These are phyloP conservation scores for Blastobotrys illinoisensis DNA, from an alignment of 1,139 yeast species.

Conservation along the genomic window DNA sequence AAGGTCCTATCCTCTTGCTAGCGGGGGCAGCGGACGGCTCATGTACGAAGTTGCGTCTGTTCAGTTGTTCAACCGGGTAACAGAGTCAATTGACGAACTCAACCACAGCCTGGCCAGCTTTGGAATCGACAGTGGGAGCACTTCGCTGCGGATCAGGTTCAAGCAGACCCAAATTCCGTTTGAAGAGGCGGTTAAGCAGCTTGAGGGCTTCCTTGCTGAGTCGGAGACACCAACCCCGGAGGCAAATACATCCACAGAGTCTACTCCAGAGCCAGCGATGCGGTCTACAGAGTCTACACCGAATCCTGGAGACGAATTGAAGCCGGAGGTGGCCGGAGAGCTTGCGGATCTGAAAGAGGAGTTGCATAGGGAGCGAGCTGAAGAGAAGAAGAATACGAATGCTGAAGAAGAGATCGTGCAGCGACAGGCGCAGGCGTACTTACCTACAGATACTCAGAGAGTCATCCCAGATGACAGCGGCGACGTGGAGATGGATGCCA, in stretches of 20 bases:
- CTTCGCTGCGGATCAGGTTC: slow-evolving; percentile 24
- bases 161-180: slow-evolving; percentile 18
- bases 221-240: neutral
- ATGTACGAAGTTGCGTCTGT: slow-evolving; percentile 25
- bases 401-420: neutral
- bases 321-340: neutral
- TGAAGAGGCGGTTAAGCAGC: slow-evolving; percentile 19
- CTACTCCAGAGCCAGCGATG: neutral
- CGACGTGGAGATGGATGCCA: slow-evolving; percentile 20
- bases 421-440: slow-evolving; percentile 21
- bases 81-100: slow-evolving; percentile 21
- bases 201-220: slow-evolving; percentile 6
- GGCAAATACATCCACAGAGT: too few relatives aligned
- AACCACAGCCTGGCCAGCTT: slow-evolving; percentile 19
- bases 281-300: neutral
- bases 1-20: slow-evolving; percentile 12
- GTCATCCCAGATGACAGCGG: slow-evolving; percentile 13
- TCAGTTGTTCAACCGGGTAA: slow-evolving; percentile 22
- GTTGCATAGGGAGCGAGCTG: neutral
- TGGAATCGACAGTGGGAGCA: slow-evolving; percentile 26
- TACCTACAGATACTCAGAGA: slow-evolving; percentile 14
- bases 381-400: neutral
- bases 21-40: slow-evolving; percentile 6
- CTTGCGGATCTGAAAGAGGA: neutral
- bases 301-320: neutral